Percentiles rank a stretch among this genome's conserved stretches.
Conservation (phyloP, 257 asterid genomes). For the Forsythia suspensa region DNA sequence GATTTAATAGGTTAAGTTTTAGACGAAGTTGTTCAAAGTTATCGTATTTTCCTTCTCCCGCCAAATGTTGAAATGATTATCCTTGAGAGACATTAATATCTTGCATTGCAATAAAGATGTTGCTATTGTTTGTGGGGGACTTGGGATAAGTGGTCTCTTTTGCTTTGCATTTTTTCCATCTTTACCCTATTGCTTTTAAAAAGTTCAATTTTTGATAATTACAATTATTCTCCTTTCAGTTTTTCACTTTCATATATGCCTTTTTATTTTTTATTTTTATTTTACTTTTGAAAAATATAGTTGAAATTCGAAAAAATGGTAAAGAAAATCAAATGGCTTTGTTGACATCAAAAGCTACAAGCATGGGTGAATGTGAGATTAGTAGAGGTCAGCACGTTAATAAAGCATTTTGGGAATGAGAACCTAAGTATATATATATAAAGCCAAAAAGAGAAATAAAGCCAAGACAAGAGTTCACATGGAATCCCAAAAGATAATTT, state of each 20-base stretch:
- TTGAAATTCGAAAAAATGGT: constrained; percentile 10
- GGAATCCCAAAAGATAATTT: not conserved
- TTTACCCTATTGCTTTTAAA: constrained; percentile 18
- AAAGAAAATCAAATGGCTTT: constrained; percentile 1
- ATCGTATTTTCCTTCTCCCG: not conserved
- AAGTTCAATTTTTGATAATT: constrained; percentile 15
- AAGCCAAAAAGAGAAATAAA: constrained; percentile 22
- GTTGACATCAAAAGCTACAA: constrained; percentile 12
- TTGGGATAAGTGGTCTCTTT: constrained; percentile 17
- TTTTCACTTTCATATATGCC: constrained; percentile 20
- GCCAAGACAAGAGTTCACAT: constrained; percentile 14
- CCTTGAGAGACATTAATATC: not conserved
- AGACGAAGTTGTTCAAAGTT: not conserved
- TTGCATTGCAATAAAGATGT: not conserved
- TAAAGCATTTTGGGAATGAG: constrained; percentile 15
- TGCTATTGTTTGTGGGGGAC: not conserved
- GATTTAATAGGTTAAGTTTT: too few relatives aligned
- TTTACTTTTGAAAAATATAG: not conserved
- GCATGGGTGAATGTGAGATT: not conserved
- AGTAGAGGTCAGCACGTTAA: constrained; percentile 2
- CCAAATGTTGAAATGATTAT: not conserved
- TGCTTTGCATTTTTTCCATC: constrained; percentile 7
- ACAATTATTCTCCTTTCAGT: not conserved
- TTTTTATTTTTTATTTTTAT: not conserved
- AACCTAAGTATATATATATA: not conserved